These are phyloP conservation scores for Daldinia sp. DNA, from an alignment of 2,329 filamentous ascomycete genomes.

Conservation along the genomic window DNA sequence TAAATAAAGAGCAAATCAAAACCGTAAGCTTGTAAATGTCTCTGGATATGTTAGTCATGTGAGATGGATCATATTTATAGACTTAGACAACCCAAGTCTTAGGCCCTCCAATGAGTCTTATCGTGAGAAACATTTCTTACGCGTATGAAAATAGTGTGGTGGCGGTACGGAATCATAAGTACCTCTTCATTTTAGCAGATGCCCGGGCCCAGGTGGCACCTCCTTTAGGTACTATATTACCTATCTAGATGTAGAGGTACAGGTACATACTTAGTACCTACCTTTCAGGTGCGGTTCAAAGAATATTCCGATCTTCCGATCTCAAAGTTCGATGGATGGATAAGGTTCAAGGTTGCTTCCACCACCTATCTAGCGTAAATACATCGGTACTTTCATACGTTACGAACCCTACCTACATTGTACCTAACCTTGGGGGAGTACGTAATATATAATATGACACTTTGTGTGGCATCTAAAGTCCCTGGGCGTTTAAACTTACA, in stretches of 20 bases:
- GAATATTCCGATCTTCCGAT: conserved; percentile 30
- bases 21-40: background rate
- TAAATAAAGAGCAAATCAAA: background rate
- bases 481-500: background rate
- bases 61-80: conserved; percentile 4
- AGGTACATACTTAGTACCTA: background rate
- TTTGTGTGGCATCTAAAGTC: background rate
- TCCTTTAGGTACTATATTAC: too few species aligned
- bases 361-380: too few species aligned
- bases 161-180: background rate
- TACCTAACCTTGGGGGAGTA: too few species aligned
- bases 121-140: conserved; percentile 2
- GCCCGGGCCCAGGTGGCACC: too few species aligned
- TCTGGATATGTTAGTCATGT: background rate
- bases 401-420: background rate
- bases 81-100: background rate
- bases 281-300: conserved; percentile 17
- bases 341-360: too few species aligned
- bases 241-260: too few species aligned
- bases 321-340: background rate
- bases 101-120: conserved; percentile 1
- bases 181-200: too few species aligned
- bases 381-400: background rate
- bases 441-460: background rate
- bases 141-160: background rate